Conservation (phyloP, 1,284 basidiomycete genomes). For the Sporisorium graminicola region DNA sequence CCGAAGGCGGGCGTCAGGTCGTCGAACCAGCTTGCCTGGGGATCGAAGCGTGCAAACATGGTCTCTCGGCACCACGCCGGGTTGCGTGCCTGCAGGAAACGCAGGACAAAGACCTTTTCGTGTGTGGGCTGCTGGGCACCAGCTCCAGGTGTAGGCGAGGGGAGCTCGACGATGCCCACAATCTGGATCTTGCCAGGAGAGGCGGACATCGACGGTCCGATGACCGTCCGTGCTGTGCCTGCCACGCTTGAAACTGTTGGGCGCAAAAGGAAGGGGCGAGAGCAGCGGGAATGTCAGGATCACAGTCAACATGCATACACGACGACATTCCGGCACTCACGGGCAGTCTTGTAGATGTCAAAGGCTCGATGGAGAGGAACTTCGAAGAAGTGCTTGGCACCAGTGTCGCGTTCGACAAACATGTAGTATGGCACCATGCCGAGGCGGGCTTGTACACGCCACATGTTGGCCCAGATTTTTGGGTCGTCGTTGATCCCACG, state of each 20-base stretch:
- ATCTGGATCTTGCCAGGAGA: slow-evolving; percentile 12
- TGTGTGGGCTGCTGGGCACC: neutral
- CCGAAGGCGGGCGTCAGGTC: neutral
- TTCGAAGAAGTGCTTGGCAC: slow-evolving; percentile 11
- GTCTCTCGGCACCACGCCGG: slow-evolving; percentile 8
- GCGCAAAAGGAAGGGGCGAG: no score
- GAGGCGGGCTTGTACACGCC: slow-evolving; percentile 3
- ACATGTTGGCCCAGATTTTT: slow-evolving; percentile 3
- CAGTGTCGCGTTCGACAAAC: slow-evolving; percentile 7
- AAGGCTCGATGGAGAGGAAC: slow-evolving; percentile 6
- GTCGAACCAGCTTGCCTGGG: slow-evolving; percentile 9
- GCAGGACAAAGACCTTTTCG: slow-evolving; percentile 13
- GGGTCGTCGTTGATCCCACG: slow-evolving; percentile 13
- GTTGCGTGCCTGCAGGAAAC: slow-evolving; percentile 6
- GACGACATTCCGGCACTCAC: no score
- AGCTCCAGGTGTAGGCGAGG: slow-evolving; percentile 2
- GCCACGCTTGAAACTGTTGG: slow-evolving; percentile 4
- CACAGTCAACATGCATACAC: no score
- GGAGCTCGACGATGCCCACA: slow-evolving; percentile 2
- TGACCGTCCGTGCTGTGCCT: slow-evolving; percentile 4
- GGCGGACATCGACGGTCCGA: slow-evolving; percentile 11
- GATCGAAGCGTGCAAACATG: slow-evolving; percentile 9
- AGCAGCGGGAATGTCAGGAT: no score
- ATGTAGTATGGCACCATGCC: slow-evolving; percentile 6
- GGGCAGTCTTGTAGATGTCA: slow-evolving; percentile 9